phyloP scores from a whole-genome alignment of 2,329 filamentous ascomycete genomes.

The Alternaria ventricosa region DNA sequence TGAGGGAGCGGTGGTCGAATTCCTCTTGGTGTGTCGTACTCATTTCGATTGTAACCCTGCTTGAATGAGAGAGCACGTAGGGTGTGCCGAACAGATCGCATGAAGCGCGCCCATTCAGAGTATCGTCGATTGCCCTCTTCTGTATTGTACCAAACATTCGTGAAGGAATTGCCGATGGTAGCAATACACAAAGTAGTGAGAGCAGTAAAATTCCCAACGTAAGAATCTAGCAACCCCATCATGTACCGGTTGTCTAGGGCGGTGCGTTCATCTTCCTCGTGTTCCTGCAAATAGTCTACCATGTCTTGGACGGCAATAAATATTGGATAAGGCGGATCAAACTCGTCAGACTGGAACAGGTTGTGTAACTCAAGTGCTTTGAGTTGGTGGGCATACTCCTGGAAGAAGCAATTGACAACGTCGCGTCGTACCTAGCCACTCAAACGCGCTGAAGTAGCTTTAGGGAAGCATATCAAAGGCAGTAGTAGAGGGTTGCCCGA shows the following conservation, averaged over 20 bases:
- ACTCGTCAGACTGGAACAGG: not conserved
- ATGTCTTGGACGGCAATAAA: not conserved
- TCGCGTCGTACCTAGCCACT: not conserved
- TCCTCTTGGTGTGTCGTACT: not conserved
- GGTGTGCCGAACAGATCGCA: not conserved
- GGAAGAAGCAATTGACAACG: not conserved
- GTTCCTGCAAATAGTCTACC: not conserved
- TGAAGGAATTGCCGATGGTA: not conserved
- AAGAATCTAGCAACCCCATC: not conserved
- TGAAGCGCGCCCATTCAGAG: not conserved
- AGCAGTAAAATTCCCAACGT: not conserved
- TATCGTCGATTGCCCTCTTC: not conserved
- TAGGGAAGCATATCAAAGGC: not conserved
- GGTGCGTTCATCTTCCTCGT: not conserved
- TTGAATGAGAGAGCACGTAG: not conserved
- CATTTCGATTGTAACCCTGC: not conserved
- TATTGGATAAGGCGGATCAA: not conserved
- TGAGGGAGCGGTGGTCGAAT: not conserved
- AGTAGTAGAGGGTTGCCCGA: not conserved
- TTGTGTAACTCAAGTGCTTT: not conserved
- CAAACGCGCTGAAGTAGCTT: not conserved
- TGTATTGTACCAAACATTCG: not conserved
- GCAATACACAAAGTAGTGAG: not conserved
- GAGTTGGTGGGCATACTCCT: not conserved
- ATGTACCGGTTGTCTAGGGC: not conserved